Evolutionary conservation across 2,329 filamentous ascomycete species (phyloP).

Genomic region (Tolypocladium ovalisporum): DNA sequence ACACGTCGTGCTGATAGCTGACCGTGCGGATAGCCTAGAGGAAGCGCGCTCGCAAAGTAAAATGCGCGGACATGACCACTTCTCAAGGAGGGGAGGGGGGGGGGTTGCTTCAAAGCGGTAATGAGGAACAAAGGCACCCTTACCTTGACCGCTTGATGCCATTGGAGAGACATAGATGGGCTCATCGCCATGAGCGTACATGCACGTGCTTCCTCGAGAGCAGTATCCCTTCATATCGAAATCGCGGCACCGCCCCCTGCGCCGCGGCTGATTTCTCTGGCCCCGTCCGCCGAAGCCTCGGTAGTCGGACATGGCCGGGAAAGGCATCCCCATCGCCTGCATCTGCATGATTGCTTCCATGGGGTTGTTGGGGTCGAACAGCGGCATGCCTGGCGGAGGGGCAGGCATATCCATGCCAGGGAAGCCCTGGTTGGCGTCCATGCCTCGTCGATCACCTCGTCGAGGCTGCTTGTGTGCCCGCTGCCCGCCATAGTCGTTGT

Average conservation of each 20-base stretch:
- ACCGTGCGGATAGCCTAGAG: neutral
- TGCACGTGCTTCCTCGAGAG: constrained; percentile 53
- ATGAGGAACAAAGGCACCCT: neutral
- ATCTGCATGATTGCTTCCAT: constrained; percentile 52
- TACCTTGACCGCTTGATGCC: constrained; percentile 13
- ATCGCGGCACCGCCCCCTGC: constrained; percentile 49
- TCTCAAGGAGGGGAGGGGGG: too few species aligned
- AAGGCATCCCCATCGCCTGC: constrained; percentile 42
- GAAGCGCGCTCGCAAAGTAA: neutral
- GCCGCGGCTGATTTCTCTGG: constrained; percentile 17
- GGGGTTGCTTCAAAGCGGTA: neutral
- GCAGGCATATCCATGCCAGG: neutral
- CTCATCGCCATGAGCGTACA: constrained; percentile 56
- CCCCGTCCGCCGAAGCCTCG: constrained; percentile 10
- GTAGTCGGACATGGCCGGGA: constrained; percentile 25
- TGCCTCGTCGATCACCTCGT: constrained; percentile 31
- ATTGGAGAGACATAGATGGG: constrained; percentile 25
- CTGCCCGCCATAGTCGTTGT: constrained; percentile 16
- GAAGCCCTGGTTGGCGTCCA: constrained; percentile 9
- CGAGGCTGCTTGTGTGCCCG: constrained; percentile 50
- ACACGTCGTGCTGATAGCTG: neutral
- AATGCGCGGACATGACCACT: neutral
- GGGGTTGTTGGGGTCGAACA: constrained; percentile 48
- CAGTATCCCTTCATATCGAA: constrained; percentile 67
- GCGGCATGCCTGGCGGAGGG: constrained; percentile 21